Conservation (phyloP, 768 basidiomycete species). For the Panaeolus cyanescens region DNA sequence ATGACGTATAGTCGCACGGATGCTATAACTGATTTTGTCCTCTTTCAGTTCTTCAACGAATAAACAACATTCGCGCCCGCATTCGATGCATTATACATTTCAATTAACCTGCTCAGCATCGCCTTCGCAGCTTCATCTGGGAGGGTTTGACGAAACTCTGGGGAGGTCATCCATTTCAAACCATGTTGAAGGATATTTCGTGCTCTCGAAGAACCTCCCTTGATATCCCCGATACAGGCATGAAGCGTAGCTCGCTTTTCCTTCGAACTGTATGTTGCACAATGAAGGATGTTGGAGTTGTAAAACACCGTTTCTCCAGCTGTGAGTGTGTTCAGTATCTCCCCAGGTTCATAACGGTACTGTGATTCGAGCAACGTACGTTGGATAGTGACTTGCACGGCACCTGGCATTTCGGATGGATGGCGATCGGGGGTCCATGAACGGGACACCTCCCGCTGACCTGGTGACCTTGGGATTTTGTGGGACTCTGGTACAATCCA, state of each 20-base stretch:
- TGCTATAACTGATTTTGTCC: too few relatives aligned
- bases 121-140: slow-evolving; percentile 40
- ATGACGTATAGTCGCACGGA: too few relatives aligned
- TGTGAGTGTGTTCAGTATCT: slow-evolving; percentile 24
- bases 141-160: slow-evolving; percentile 46
- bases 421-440: slow-evolving; percentile 47
- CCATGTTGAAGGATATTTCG: slow-evolving; percentile 79
- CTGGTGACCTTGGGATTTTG: slow-evolving; percentile 51
- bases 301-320: slow-evolving; percentile 82
- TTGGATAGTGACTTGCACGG: slow-evolving; percentile 53
- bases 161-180: slow-evolving; percentile 66
- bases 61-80: slow-evolving; percentile 49
- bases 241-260: slow-evolving; percentile 66
- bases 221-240: slow-evolving; percentile 62
- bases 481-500: slow-evolving; percentile 75
- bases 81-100: slow-evolving; percentile 45
- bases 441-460: slow-evolving; percentile 57
- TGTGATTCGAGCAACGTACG: slow-evolving; percentile 37
- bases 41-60: slow-evolving; percentile 35
- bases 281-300: slow-evolving; percentile 78
- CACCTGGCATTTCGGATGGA: slow-evolving; percentile 73
- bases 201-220: slow-evolving; percentile 63
- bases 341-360: neutral
- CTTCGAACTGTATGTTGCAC: slow-evolving; percentile 58
- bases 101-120: slow-evolving; percentile 63